Conservation (phyloP, 306 rosid species). For the Lithocarpus polystachyus region DNA sequence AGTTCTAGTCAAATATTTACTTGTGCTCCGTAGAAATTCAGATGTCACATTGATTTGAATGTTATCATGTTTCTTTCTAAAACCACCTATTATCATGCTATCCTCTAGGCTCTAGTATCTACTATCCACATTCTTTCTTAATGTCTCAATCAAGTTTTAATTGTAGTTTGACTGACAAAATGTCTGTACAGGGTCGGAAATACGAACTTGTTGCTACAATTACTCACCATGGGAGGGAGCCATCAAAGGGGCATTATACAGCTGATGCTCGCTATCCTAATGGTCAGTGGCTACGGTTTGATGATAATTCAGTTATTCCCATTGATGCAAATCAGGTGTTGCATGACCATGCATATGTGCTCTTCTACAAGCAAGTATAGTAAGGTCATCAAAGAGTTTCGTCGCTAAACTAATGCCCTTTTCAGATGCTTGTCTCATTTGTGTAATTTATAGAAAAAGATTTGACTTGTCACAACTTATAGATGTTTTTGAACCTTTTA, state of each 20-base stretch:
- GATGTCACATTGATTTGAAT: background rate
- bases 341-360: slow-evolving; percentile 91
- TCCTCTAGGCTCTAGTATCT: no score
- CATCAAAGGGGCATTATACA: slow-evolving; percentile 94
- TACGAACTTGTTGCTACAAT: slow-evolving; percentile 89
- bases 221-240: slow-evolving; percentile 93
- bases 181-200: slow-evolving; percentile 66
- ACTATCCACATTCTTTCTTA: background rate
- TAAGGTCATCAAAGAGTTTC: background rate
- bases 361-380: slow-evolving; percentile 61
- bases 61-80: no score
- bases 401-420: background rate
- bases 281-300: slow-evolving; percentile 81
- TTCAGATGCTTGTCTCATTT: background rate
- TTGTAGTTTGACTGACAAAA: background rate
- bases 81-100: background rate
- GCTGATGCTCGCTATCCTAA: slow-evolving; percentile 70
- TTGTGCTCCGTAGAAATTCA: background rate
- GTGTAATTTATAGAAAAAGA: slow-evolving; percentile 16
- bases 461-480: background rate
- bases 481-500: no score
- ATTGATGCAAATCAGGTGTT: slow-evolving; percentile 65
- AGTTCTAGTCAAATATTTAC: background rate
- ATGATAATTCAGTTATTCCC: slow-evolving; percentile 70
- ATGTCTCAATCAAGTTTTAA: background rate